Evolutionary conservation across 2,329 filamentous ascomycete genomes (phyloP).

Genomic region (Plenodomus biglobosus): DNA sequence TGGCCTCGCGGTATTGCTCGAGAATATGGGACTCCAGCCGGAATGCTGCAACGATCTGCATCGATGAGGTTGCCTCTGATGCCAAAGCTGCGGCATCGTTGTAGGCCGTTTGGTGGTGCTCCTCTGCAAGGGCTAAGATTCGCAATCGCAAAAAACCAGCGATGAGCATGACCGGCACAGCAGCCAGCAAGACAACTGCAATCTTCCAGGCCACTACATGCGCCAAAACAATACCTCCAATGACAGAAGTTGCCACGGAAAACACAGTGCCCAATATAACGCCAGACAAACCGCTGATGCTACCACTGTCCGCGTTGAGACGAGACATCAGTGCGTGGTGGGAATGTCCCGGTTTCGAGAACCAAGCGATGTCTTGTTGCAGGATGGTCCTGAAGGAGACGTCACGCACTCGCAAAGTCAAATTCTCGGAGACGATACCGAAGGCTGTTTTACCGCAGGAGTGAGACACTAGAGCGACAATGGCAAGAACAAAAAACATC

Average conservation of each 20-base stretch:
- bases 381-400: conserved; percentile 55
- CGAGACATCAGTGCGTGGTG: conserved; percentile 50
- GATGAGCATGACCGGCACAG: conserved; percentile 52
- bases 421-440: conserved; percentile 51
- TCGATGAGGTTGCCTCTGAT: conserved; percentile 66
- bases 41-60: conserved; percentile 59
- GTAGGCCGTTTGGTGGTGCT: conserved; percentile 65
- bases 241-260: conserved; percentile 50
- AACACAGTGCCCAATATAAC: conserved; percentile 55
- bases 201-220: conserved; percentile 56
- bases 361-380: conserved; percentile 58
- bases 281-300: conserved; percentile 52
- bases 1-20: conserved; percentile 40
- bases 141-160: conserved; percentile 52
- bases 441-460: conserved; percentile 51
- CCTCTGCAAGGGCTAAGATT: conserved; percentile 60
- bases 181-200: conserved; percentile 52
- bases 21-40: conserved; percentile 47
- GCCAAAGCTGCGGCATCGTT: conserved; percentile 64
- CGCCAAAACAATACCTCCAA: conserved; percentile 52
- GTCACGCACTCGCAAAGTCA: conserved; percentile 49
- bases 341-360: conserved; percentile 47
- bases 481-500: conserved; percentile 57
- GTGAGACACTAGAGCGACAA: conserved; percentile 53
- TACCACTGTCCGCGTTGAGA: conserved; percentile 53